These are phyloP conservation scores for Pulicaria dysenterica DNA, from an alignment of 129 eudicot species.

Conservation along the genomic window DNA sequence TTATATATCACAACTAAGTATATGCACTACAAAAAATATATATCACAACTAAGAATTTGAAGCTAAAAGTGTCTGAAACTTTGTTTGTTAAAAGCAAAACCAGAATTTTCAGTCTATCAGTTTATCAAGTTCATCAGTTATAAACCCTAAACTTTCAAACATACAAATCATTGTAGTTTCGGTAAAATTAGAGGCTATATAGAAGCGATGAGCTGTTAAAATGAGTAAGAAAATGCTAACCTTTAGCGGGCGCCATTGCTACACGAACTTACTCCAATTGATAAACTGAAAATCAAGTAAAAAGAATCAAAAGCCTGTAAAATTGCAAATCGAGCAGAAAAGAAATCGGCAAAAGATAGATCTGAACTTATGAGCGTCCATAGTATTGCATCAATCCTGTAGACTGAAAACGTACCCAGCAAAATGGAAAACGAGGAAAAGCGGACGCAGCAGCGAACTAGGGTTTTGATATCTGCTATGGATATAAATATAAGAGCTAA, in stretches of 20 bases:
- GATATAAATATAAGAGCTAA: neutral
- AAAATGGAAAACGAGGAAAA: conserved; percentile 19
- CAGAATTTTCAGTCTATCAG: no score
- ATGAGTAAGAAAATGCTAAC: neutral
- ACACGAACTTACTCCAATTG: conserved; percentile 16
- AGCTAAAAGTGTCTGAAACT: neutral
- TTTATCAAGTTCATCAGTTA: neutral
- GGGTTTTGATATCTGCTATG: conserved; percentile 23
- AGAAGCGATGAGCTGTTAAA: neutral
- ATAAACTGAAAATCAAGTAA: conserved; percentile 3
- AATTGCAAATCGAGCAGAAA: neutral
- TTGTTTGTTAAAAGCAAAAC: neutral
- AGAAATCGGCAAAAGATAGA: neutral
- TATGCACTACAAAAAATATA: no score
- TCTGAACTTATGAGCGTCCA: neutral
- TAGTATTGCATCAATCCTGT: neutral
- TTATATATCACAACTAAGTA: no score
- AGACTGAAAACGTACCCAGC: conserved; percentile 23
- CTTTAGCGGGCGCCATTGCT: conserved; percentile 35
- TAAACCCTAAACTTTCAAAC: neutral
- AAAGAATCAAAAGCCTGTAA: neutral
- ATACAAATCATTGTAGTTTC: neutral
- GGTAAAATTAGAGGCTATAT: no score
- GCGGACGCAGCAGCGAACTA: conserved; percentile 18
- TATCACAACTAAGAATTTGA: no score